A percentile compares a stretch with the other conserved stretches of the same genome.
Conservation (phyloP, 2,329 filamentous ascomycete species). For the Fusarium sp. region DNA sequence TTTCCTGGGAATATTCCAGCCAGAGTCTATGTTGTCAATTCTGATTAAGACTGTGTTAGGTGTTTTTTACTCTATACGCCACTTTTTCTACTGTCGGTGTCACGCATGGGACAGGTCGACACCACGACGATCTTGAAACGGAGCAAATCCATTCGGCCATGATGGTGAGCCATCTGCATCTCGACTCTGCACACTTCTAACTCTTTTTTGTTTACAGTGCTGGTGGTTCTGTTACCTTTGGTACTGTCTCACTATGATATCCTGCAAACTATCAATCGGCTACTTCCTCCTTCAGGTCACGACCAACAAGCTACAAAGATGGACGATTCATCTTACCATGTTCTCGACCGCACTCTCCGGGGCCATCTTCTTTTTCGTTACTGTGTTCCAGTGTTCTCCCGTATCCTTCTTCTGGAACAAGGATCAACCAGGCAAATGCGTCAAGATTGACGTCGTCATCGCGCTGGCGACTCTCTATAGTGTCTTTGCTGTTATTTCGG, state of each 20-base stretch:
- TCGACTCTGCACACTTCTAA: constrained; percentile 3
- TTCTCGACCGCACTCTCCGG: constrained; percentile 49
- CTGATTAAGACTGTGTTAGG: constrained; percentile 47
- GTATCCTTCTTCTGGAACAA: constrained; percentile 52
- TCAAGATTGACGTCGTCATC: constrained; percentile 58
- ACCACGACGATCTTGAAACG: constrained; percentile 49
- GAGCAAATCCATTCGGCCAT: constrained; percentile 48
- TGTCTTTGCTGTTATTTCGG: constrained; percentile 60
- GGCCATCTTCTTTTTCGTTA: constrained; percentile 52
- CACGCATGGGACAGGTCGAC: constrained; percentile 55
- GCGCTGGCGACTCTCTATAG: constrained; percentile 65
- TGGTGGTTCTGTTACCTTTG: constrained; percentile 53
- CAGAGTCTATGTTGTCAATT: constrained; percentile 37
- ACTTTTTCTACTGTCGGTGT: constrained; percentile 47
- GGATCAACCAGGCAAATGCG: constrained; percentile 44
- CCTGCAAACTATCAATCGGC: constrained; percentile 55
- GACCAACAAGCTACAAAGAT: constrained; percentile 25
- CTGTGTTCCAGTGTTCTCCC: constrained; percentile 50
- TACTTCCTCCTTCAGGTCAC: constrained; percentile 55
- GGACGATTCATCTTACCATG: constrained; percentile 52
- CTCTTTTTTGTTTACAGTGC: constrained; percentile 19
- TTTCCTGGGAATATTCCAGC: neutral
- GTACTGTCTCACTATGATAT: constrained; percentile 48
- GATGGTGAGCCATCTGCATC: constrained; percentile 47
- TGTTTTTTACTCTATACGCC: constrained; percentile 39